Percentiles rank a stretch among this genome's conserved stretches.
Evolutionary conservation across 768 basidiomycete species (phyloP).

Genomic region (Aureoboletus auriporus): DNA sequence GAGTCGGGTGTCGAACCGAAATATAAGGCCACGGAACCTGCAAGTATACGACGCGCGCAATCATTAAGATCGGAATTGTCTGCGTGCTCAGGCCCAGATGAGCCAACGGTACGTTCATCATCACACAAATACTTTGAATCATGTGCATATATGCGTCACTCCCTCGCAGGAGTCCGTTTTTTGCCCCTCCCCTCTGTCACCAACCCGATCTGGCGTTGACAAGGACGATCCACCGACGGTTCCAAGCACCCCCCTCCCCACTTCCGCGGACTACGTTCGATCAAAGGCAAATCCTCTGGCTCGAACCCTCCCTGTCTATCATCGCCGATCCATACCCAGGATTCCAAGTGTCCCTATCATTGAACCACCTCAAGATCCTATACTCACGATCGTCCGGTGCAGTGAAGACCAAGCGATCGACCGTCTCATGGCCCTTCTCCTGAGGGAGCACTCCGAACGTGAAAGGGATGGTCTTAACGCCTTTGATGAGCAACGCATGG

Average conservation of each 20-base stretch:
- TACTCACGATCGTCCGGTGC: conserved; percentile 21
- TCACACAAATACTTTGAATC: not conserved
- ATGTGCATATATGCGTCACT: conserved; percentile 8
- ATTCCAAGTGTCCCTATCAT: conserved; percentile 45
- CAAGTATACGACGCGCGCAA: conserved; percentile 38
- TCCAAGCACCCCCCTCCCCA: conserved; percentile 25
- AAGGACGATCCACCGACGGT: conserved; percentile 17
- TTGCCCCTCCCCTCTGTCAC: conserved; percentile 2
- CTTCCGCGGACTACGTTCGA: conserved; percentile 16
- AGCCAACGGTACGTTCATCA: conserved; percentile 6
- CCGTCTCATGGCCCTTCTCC: conserved; percentile 38
- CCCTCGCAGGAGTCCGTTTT: conserved; percentile 7
- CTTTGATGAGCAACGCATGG: conserved; percentile 9
- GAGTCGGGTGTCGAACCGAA: not conserved
- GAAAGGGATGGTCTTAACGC: conserved; percentile 30
- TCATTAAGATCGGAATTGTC: conserved; percentile 34
- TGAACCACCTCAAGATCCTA: conserved; percentile 43
- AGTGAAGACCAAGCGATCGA: conserved; percentile 42
- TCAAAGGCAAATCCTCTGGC: conserved; percentile 22
- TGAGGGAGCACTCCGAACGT: conserved; percentile 38
- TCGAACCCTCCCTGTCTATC: conserved; percentile 17
- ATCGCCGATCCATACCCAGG: not conserved
- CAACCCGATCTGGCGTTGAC: not conserved
- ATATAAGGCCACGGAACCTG: conserved; percentile 31
- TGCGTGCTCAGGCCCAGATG: not conserved